A percentile compares a stretch with the other conserved stretches of the same genome.
Evolutionary conservation across 257 asterid genomes (phyloP).

Genomic region (Solanum boliviense): DNA sequence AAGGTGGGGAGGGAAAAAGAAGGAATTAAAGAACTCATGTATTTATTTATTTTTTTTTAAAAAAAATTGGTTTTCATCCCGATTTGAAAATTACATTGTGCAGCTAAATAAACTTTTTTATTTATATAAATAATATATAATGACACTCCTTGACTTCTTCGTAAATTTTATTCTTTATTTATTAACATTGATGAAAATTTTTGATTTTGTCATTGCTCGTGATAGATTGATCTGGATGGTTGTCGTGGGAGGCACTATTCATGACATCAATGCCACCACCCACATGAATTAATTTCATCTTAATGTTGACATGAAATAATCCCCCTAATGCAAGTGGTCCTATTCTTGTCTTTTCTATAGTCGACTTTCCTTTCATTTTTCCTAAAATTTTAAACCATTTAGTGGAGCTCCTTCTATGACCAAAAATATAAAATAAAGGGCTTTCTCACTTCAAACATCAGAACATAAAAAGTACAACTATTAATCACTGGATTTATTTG

Average conservation of each 20-base stretch:
- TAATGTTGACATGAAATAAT: neutral
- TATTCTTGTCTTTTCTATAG: neutral
- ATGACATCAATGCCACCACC: neutral
- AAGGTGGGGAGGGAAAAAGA: neutral
- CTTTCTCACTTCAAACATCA: neutral
- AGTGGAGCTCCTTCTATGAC: neutral
- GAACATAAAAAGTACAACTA: neutral
- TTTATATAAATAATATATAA: no score
- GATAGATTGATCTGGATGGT: neutral
- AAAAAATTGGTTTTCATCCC: no score
- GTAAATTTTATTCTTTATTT: no score
- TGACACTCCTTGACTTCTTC: no score
- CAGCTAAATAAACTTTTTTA: no score
- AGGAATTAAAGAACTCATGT: neutral
- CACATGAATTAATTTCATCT: neutral
- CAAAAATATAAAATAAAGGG: neutral
- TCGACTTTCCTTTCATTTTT: neutral
- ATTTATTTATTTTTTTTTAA: no score
- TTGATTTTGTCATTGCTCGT: no score
- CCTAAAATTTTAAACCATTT: neutral
- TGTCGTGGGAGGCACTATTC: neutral
- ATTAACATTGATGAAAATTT: no score
- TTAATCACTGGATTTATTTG: neutral
- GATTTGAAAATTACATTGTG: no score
- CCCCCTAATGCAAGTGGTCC: neutral